These are phyloP conservation scores for Xerocomellus chrysenteron DNA, from an alignment of 768 basidiomycete species.

Conservation along the genomic window DNA sequence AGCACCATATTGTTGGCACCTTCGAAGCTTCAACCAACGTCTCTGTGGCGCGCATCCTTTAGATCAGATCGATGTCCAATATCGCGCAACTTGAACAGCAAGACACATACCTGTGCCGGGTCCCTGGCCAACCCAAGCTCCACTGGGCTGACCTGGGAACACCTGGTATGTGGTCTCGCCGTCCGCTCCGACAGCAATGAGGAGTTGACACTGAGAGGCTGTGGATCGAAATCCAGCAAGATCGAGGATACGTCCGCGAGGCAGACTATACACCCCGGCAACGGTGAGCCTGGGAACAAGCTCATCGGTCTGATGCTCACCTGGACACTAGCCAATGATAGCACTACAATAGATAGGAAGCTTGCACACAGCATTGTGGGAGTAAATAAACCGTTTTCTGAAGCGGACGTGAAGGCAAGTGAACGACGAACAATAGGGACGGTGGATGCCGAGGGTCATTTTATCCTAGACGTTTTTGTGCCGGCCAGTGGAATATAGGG, in stretches of 20 bases:
- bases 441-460: no score
- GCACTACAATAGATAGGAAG: not conserved
- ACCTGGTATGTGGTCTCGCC: slow-evolving; percentile 45
- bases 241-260: slow-evolving; percentile 35
- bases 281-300: not conserved
- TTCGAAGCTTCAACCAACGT: slow-evolving; percentile 1
- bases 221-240: slow-evolving; percentile 46
- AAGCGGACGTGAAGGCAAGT: not conserved
- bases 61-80: not conserved
- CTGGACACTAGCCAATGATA: slow-evolving; percentile 6
- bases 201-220: slow-evolving; percentile 40
- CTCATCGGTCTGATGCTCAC: not conserved
- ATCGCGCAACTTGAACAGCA: not conserved
- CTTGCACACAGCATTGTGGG: not conserved
- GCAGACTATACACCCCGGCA: slow-evolving; percentile 1
- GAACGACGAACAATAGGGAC: not conserved
- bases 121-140: slow-evolving; percentile 27
- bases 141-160: slow-evolving; percentile 36
- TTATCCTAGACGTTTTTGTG: not conserved
- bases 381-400: not conserved
- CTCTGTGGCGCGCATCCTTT: not conserved
- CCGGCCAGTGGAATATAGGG: not conserved
- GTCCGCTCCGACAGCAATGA: slow-evolving; percentile 41
- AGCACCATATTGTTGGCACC: slow-evolving; percentile 1
- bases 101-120: slow-evolving; percentile 36